A percentile compares a stretch with the other conserved stretches of the same genome.
Conservation (phyloP, 225 moss, liverwort and hornwort genomes). For the Lunularia cruciata region DNA sequence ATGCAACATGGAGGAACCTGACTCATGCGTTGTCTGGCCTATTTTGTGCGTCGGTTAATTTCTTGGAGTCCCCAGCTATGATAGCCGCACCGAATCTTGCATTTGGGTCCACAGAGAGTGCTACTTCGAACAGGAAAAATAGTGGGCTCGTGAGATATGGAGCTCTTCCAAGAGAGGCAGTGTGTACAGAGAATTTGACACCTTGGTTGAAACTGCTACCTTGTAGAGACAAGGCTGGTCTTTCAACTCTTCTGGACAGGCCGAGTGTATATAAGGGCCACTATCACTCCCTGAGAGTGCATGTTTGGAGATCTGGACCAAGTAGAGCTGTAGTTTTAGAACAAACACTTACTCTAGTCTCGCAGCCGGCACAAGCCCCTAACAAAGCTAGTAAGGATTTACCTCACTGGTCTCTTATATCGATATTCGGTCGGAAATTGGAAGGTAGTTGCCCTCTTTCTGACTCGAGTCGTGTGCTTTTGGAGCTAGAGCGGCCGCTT, state of each 20-base stretch:
- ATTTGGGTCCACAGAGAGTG: slow-evolving; percentile 28
- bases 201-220: slow-evolving; percentile 98
- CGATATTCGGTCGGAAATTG: slow-evolving; percentile 62
- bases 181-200: slow-evolving; percentile 95
- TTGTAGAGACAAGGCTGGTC: slow-evolving; percentile 88
- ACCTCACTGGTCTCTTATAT: slow-evolving; percentile 69
- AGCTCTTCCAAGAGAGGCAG: slow-evolving; percentile 85
- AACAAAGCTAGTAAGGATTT: slow-evolving; percentile 13
- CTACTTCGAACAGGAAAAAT: neutral
- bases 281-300: slow-evolving; percentile 87
- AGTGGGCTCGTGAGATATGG: slow-evolving; percentile 55
- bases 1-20: slow-evolving; percentile 73
- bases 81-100: slow-evolving; percentile 50
- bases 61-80: slow-evolving; percentile 74
- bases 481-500: slow-evolving; percentile 63
- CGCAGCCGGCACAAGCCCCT: slow-evolving; percentile 46
- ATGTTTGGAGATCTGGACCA: slow-evolving; percentile 34
- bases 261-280: slow-evolving; percentile 75
- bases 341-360: slow-evolving; percentile 74
- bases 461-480: slow-evolving; percentile 60
- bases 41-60: slow-evolving; percentile 92
- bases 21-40: slow-evolving; percentile 89
- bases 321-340: slow-evolving; percentile 38
- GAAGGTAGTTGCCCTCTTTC: slow-evolving; percentile 79
- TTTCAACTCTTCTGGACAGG: slow-evolving; percentile 75